These are phyloP conservation scores for Papiliotrema flavescens DNA, from an alignment of 1,284 basidiomycete genomes.

Conservation along the genomic window DNA sequence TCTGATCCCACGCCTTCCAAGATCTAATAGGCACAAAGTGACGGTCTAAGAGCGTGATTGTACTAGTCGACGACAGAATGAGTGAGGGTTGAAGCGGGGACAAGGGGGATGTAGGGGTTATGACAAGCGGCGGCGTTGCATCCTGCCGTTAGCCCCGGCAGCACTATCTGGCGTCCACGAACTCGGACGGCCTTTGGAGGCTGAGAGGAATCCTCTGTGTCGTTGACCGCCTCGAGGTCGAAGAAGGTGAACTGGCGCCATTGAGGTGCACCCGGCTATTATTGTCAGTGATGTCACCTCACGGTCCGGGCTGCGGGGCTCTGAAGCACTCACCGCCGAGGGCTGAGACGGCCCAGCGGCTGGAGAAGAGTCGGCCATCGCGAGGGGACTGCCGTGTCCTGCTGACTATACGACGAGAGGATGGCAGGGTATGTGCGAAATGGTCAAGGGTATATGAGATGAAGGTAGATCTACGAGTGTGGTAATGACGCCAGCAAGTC, in stretches of 20 bases:
- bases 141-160: constrained; percentile 13
- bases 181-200: constrained; percentile 76
- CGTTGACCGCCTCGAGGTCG: constrained; percentile 62
- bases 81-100: constrained; percentile 37
- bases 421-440: background rate
- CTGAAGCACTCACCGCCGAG: background rate
- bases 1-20: constrained; percentile 72
- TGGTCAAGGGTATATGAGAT: background rate
- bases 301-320: background rate
- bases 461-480: too few species aligned
- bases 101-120: constrained; percentile 31
- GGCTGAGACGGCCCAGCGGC: constrained; percentile 20
- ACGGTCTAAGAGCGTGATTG: constrained; percentile 56
- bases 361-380: constrained; percentile 1
- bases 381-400: too few species aligned
- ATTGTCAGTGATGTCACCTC: background rate
- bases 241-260: constrained; percentile 71
- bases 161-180: constrained; percentile 4
- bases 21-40: constrained; percentile 68
- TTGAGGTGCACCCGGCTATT: constrained; percentile 28
- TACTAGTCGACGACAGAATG: constrained; percentile 35
- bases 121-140: constrained; percentile 29
- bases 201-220: constrained; percentile 68
- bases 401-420: background rate
- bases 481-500: background rate